Conservation (phyloP, 805 yeast genomes). For the Nakazawaea siamensis region DNA sequence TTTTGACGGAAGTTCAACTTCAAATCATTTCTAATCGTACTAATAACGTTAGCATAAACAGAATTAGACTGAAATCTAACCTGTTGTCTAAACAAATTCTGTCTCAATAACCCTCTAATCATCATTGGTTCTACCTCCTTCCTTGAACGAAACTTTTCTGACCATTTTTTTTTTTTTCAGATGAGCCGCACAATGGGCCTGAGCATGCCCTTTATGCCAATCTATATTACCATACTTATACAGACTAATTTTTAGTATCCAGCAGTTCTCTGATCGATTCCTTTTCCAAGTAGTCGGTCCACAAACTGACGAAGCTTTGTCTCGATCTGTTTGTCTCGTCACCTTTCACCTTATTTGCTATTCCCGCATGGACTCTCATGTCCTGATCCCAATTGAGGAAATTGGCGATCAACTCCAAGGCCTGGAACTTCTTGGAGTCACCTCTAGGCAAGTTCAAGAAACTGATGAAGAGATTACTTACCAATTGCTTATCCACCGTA, state of each 20-base stretch:
- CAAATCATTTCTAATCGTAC: constrained; percentile 22
- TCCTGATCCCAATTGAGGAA: constrained; percentile 85
- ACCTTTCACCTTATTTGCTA: constrained; percentile 24
- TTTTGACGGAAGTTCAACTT: constrained; percentile 24
- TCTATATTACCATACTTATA: no score
- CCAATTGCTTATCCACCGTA: constrained; percentile 78
- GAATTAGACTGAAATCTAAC: no score
- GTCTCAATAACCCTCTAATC: no score
- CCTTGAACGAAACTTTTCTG: no score
- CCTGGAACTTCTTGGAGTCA: constrained; percentile 92
- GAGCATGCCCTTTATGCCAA: no score
- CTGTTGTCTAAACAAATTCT: no score
- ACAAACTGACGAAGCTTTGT: constrained; percentile 58
- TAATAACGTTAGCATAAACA: constrained; percentile 18
- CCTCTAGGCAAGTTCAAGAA: constrained; percentile 86
- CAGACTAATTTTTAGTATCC: no score
- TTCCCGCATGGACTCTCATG: constrained; percentile 68
- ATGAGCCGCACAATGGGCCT: no score
- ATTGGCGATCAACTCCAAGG: constrained; percentile 73
- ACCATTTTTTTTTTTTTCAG: no score
- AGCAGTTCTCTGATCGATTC: constrained; percentile 46
- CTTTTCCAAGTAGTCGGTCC: constrained; percentile 76
- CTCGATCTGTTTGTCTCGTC: constrained; percentile 19
- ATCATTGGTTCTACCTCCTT: no score
- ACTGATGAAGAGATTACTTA: constrained; percentile 78